Conservation (phyloP, 2,329 filamentous ascomycete genomes). For the Drechslera avenae region DNA sequence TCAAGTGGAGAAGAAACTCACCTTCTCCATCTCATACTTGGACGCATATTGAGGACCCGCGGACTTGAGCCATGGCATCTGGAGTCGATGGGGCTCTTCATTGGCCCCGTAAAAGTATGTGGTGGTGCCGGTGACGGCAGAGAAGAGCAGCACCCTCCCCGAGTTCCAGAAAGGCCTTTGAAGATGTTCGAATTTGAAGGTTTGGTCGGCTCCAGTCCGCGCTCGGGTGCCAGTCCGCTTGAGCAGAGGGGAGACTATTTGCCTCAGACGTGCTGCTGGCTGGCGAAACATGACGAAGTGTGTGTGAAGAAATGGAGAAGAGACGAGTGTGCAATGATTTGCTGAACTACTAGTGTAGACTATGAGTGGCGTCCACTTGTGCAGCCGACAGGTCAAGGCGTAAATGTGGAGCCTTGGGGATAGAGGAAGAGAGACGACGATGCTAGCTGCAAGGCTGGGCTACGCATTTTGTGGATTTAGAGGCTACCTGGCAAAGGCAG, state of each 20-base stretch:
- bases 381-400: conserved; percentile 34
- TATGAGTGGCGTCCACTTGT: conserved; percentile 25
- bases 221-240: conserved; percentile 35
- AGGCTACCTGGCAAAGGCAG: conserved; percentile 25
- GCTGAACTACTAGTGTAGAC: conserved; percentile 19
- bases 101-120: conserved; percentile 58
- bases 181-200: conserved; percentile 21
- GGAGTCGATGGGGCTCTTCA: conserved; percentile 43
- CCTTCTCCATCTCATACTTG: conserved; percentile 58
- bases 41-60: conserved; percentile 54
- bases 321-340: conserved; percentile 13
- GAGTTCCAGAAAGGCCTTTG: conserved; percentile 54
- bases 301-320: conserved; percentile 14
- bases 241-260: conserved; percentile 35
- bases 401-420: conserved; percentile 22
- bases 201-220: conserved; percentile 33
- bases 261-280: conserved; percentile 34
- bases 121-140: conserved; percentile 57
- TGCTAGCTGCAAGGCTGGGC: conserved; percentile 23
- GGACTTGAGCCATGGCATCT: conserved; percentile 33
- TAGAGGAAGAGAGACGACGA: conserved; percentile 22
- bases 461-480: conserved; percentile 37
- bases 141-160: conserved; percentile 54
- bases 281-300: conserved; percentile 42
- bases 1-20: conserved; percentile 20